Evolutionary conservation across 768 basidiomycete genomes (phyloP).

Genomic region (Boletus rubropictus): DNA sequence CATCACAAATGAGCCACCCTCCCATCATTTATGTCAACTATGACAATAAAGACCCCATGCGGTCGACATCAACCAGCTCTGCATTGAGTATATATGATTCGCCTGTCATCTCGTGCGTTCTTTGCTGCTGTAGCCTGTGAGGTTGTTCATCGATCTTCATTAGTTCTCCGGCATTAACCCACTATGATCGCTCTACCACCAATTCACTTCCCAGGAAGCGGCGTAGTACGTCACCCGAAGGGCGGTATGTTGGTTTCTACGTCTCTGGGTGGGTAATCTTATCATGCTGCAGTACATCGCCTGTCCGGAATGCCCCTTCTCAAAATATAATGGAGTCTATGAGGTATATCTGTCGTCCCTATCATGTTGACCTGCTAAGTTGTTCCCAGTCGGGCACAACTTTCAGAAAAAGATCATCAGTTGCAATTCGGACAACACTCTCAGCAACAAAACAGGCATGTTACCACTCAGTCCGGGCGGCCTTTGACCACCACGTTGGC

Average conservation of each 20-base stretch:
- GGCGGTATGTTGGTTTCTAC: slow-evolving; percentile 17
- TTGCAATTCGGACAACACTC: slow-evolving; percentile 7
- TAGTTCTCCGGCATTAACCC: slow-evolving; percentile 29
- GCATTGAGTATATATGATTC: slow-evolving; percentile 26
- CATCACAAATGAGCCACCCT: no score
- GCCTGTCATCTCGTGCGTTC: slow-evolving; percentile 28
- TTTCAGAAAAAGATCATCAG: slow-evolving; percentile 16
- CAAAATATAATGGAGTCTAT: slow-evolving; percentile 22
- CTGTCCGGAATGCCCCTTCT: slow-evolving; percentile 13
- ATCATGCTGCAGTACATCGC: slow-evolving; percentile 14
- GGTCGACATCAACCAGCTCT: slow-evolving; percentile 29
- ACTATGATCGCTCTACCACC: slow-evolving; percentile 25
- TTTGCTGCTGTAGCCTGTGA: slow-evolving; percentile 11
- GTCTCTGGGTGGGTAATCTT: slow-evolving; percentile 5
- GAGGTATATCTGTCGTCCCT: slow-evolving; percentile 18
- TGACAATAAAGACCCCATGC: slow-evolving; percentile 29
- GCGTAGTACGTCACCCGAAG: slow-evolving; percentile 30
- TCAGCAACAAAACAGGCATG: slow-evolving; percentile 12
- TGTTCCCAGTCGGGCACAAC: slow-evolving; percentile 18
- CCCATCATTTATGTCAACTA: slow-evolving; percentile 38
- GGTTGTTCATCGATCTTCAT: slow-evolving; percentile 12
- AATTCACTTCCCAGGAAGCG: slow-evolving; percentile 30
- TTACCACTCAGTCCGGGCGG: slow-evolving; percentile 4
- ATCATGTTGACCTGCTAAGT: slow-evolving; percentile 6
- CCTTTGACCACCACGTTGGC: slow-evolving; percentile 4